phyloP scores from a whole-genome alignment of 805 yeast species.

The Candida qinlingensis region DNA sequence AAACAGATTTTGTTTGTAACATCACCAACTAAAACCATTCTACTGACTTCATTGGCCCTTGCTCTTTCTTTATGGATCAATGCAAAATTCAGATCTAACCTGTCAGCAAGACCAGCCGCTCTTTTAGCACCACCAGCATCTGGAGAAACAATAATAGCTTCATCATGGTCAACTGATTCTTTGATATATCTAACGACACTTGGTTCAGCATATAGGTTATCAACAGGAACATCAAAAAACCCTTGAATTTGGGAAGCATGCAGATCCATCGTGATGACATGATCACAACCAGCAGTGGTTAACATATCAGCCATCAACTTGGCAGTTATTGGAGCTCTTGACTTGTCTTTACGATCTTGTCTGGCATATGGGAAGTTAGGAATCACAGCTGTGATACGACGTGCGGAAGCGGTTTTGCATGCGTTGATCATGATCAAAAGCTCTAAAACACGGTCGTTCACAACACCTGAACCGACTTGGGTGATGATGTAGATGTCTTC shows the following conservation, averaged over 20 bases:
- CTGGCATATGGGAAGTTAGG: conserved; percentile 88
- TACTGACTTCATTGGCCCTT: conserved; percentile 74
- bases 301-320: conserved; percentile 79
- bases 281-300: conserved; percentile 81
- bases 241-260: conserved; percentile 92
- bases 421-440: conserved; percentile 75
- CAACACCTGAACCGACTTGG: conserved; percentile 75
- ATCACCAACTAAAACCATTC: conserved; percentile 85
- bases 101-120: conserved; percentile 81
- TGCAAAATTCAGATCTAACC: conserved; percentile 74
- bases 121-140: conserved; percentile 91
- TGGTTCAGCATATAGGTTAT: conserved; percentile 81
- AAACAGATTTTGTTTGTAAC: conserved; percentile 71
- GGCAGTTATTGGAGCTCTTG: conserved; percentile 83
- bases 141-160: conserved; percentile 76
- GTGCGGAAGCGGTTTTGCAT: conserved; percentile 76
- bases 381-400: conserved; percentile 76
- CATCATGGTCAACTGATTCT: conserved; percentile 50
- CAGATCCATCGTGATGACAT: conserved; percentile 81
- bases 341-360: conserved; percentile 81
- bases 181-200: conserved; percentile 69
- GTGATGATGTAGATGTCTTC: conserved; percentile 77
- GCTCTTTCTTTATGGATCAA: conserved; percentile 82
- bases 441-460: conserved; percentile 72
- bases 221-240: conserved; percentile 78